Base-by-base conservation (phyloP, 1,284 basidiomycete genomes). In the Heterobasidion annosum region DNA sequence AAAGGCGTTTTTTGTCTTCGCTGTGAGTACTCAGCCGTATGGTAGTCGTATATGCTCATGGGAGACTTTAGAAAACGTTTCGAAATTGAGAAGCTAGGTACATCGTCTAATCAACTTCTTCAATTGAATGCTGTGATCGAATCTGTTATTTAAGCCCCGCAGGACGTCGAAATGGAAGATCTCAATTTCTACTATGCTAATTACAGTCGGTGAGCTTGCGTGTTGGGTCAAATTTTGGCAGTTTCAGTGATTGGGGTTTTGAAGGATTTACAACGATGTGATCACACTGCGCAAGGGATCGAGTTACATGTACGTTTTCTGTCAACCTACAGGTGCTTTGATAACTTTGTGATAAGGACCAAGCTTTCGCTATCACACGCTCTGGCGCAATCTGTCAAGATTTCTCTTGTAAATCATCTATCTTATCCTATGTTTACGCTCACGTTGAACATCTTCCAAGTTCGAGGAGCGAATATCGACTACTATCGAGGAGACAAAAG, bases 121-220 rank as follows among this genome's bases (percentile, higher is more conserved):
- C 46, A 44, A 45, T n/a, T 47, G 25, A 25, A 25, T 25, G 25
- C 54, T 51, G 19, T 49, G 33, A 47, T 51, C 43, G 19, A 13
- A 8, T 13, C 9, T 42, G 15, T 32, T 54, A 15, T 48, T 35
- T 55, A 61, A 91, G 90, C 83, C 50, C 75, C 86, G 10, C 87
- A 94, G 52, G 86, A 88, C 61, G 75, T 93, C 16, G 93, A 98
- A 70, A 93, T 91, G 85, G 95, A 98, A 74, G 95, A 98, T 65
- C 75, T 98, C 48, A 97, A 97, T 69, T 98, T 89, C 70, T 98
- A 98, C 65, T 94, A 96, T 64, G 94, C 94, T 15, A 94, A 96
- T 67, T 98, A 98, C 67, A 93, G 91, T 68, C 83, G 92, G 91
- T 90, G 67, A 58, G 80, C 63, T 53, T 16, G n/a, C 57, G 49